phyloP scores from a whole-genome alignment of 768 basidiomycete species.

The Cantharellus cinnabarinus region DNA sequence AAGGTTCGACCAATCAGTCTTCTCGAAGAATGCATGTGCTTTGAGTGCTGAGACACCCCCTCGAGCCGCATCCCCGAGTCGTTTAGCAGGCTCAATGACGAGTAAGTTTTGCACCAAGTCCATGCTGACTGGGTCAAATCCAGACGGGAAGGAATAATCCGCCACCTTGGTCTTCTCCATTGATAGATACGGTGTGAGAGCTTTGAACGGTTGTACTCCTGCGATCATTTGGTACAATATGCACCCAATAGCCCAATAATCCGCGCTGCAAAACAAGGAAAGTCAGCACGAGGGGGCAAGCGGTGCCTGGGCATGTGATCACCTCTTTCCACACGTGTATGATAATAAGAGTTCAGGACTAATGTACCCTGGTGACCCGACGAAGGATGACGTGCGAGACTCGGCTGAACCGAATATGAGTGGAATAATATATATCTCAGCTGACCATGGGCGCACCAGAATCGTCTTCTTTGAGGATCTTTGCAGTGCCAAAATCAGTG shows the following conservation, averaged over 20 bases:
- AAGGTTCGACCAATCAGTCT: slow-evolving; percentile 38
- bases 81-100: slow-evolving; percentile 20
- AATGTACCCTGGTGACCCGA: slow-evolving; percentile 81
- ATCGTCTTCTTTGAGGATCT: slow-evolving; percentile 19
- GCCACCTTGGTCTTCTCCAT: slow-evolving; percentile 85
- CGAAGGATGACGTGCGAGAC: slow-evolving; percentile 40
- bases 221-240: slow-evolving; percentile 85
- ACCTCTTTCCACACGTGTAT: slow-evolving; percentile 53
- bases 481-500: slow-evolving; percentile 93
- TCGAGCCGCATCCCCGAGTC: background rate
- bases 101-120: slow-evolving; percentile 63
- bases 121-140: slow-evolving; percentile 61
- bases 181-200: slow-evolving; percentile 77
- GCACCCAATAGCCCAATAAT: slow-evolving; percentile 91
- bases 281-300: background rate
- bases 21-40: slow-evolving; percentile 38
- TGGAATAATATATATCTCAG: background rate
- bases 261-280: slow-evolving; percentile 35
- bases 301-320: slow-evolving; percentile 7
- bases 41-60: slow-evolving; percentile 22
- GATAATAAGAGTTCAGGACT: slow-evolving; percentile 62
- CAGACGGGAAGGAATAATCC: slow-evolving; percentile 72
- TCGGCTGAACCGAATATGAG: background rate
- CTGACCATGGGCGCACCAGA: background rate
- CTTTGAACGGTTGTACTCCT: slow-evolving; percentile 81